Base-by-base conservation (phyloP, 2,329 filamentous ascomycete species). In the Fusarium staphyleae region DNA sequence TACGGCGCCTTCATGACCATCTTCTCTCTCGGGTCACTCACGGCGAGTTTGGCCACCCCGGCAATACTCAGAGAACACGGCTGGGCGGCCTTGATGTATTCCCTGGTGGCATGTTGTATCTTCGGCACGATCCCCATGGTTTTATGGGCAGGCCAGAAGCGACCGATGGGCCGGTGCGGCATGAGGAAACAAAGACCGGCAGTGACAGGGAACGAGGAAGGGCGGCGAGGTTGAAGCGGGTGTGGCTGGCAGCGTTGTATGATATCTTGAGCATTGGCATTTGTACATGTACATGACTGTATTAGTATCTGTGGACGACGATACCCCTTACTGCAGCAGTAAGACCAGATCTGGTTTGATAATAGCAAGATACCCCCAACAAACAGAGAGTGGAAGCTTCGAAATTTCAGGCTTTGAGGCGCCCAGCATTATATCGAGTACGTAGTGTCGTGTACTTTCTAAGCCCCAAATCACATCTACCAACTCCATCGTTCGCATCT, bases 1-100 rank as follows among this genome's bases (percentile, higher is more conserved):
- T 61, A 61, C 13, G 51, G 55, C 16, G 43, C 52, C 24, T 61
- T 58, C 34, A 58, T 58, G 55, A 53, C 45, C 9, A 11, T 55
- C 11, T 55, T 58, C 34, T 61, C 54, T 3, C 8, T 58, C 11
- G 57, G 57, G 4, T 49, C 44, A 7, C 19, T 43, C 7, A 55
- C 57, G 10, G 57, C 57, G 18, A 58, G 54, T 32, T 22, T 47
- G 12, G 29, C 15, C 15, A 50, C 54, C 10, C 51, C 54, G 1
- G 16, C 13, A 1, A 42, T 61, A 3, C 51, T 58, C n/a, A 24
- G 50, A 9, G 14, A 40, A 1, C 19, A 47, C n/a, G 51, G 45
- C 10, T 61, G 55, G 57, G 41, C 13, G 13, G 37, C 22, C 1
- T 44, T 55, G 22, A 61, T 55, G 57, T 50, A 36, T 18, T 61